Percentiles rank a stretch among this genome's conserved stretches.
Evolutionary conservation across 1,139 yeast species (phyloP).

Genomic region (Trichomonascaceae sp.): DNA sequence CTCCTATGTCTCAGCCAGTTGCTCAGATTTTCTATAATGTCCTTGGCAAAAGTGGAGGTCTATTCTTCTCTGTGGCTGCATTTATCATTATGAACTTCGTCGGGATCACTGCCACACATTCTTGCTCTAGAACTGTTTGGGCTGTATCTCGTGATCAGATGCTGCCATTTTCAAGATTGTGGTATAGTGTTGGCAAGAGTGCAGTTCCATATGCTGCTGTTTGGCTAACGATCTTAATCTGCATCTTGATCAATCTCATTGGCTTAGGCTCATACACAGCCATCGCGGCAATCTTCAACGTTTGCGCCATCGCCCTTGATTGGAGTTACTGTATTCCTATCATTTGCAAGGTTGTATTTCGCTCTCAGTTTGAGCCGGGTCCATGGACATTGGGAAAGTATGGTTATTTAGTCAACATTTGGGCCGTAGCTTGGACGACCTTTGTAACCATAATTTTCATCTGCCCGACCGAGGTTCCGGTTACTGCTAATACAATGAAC

Average conservation of each 20-base stretch:
- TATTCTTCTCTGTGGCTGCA: constrained; percentile 50
- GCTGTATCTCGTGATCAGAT: constrained; percentile 66
- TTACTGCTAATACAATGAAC: constrained; percentile 59
- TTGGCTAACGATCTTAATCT: constrained; percentile 53
- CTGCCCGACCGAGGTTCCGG: constrained; percentile 62
- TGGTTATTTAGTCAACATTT: constrained; percentile 47
- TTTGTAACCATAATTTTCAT: constrained; percentile 40
- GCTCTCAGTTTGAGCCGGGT: constrained; percentile 50
- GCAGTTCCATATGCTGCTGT: constrained; percentile 66
- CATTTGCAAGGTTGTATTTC: constrained; percentile 47
- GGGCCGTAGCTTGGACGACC: constrained; percentile 40
- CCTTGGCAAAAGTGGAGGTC: constrained; percentile 47
- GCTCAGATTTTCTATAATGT: constrained; percentile 50
- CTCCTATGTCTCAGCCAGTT: constrained; percentile 63
- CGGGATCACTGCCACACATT: constrained; percentile 49
- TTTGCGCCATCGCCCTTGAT: constrained; percentile 69
- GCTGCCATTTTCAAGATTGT: constrained; percentile 50
- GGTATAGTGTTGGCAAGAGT: constrained; percentile 44
- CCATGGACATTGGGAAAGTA: constrained; percentile 63
- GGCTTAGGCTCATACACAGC: constrained; percentile 64
- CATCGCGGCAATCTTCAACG: constrained; percentile 67
- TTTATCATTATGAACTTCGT: constrained; percentile 44
- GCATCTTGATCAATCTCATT: constrained; percentile 51
- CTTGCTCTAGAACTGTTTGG: constrained; percentile 63
- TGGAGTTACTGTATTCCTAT: constrained; percentile 68